Evolutionary conservation across 352 stramenopile species (phyloP), one percentile per base, ranked within the genome.

Genomic region (Aphanomyces cochlioides): DNA sequence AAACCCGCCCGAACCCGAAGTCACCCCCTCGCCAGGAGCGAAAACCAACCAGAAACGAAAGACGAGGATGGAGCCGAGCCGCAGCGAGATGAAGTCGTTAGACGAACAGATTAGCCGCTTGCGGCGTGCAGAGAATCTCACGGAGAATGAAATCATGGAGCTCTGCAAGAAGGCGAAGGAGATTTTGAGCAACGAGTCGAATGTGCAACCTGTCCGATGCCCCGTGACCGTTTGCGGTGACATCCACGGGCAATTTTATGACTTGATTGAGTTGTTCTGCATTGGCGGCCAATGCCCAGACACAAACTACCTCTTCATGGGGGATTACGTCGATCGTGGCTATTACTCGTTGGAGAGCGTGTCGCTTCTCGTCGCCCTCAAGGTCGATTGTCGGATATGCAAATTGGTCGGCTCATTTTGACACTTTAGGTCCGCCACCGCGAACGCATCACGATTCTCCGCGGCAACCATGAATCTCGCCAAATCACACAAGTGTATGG

Each of bases 221-320:
- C 88, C 88, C 69, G 88, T 96, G 69, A 96, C 87, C 12, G 87
- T 95, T 36, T 95, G 87, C 59, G 88, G 88, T 19, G 88, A 96
- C 78, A 96, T 96, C 74, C 88, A 96, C 74, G 88, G 88, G 34
- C 88, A 96, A 75, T 96, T 96, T 65, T 96, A 93, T 76, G 88
- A 96, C 75, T 76, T 96, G 65, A 73, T 93, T 47, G 88, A 96
- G 78, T 83, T 96, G 43, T 96, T 96, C 74, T 83, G 84, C 79
- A 94, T 96, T 88, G 87, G 88, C 75, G 88, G 88, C 28, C 78
- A 78, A 19, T 92, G 86, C 69, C 88, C 88, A 34, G 88, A 96
- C 74, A 96, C 88, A 47, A 96, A 96, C 77, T 96, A 96, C 80
- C 78, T 96, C 12, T 96, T 96, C 79, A 93, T 96, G 85, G 88